Evolutionary conservation across 1,139 yeast species (phyloP).

Genomic region (Kurtzmaniella natalensis): DNA sequence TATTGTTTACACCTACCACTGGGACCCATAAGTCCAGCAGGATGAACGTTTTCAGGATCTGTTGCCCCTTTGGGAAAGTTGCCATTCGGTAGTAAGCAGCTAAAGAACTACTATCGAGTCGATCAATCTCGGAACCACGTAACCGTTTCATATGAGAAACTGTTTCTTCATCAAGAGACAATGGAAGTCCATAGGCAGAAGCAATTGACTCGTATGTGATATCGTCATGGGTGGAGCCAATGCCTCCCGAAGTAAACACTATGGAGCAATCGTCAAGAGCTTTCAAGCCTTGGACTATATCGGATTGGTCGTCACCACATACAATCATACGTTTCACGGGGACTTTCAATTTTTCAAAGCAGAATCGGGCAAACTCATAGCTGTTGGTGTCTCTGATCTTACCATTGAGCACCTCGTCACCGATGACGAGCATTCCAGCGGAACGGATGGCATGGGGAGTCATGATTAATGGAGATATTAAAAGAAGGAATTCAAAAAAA

Average conservation of each 20-base stretch:
- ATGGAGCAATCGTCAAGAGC: conserved; percentile 53
- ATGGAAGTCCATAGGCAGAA: conserved; percentile 51
- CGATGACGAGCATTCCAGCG: conserved; percentile 60
- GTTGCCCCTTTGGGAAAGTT: conserved; percentile 51
- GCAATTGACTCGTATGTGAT: conserved; percentile 74
- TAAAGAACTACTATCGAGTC: conserved; percentile 41
- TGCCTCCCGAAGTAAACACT: conserved; percentile 76
- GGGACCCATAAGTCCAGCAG: conserved; percentile 77
- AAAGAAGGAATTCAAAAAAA: too few relatives aligned
- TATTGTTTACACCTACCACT: conserved; percentile 56
- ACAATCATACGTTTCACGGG: conserved; percentile 64
- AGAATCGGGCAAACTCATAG: conserved; percentile 60
- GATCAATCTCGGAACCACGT: conserved; percentile 36
- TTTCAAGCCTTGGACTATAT: conserved; percentile 52
- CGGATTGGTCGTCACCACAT: conserved; percentile 71
- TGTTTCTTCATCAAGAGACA: conserved; percentile 52
- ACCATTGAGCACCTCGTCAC: conserved; percentile 87
- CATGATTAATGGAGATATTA: background rate
- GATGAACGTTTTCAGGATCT: conserved; percentile 49
- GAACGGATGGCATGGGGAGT: conserved; percentile 11
- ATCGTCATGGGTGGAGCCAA: conserved; percentile 90
- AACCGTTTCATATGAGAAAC: conserved; percentile 55
- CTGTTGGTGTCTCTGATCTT: conserved; percentile 81
- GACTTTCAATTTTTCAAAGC: conserved; percentile 58
- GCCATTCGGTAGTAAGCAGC: conserved; percentile 76